Evolutionary conservation across 2,329 filamentous ascomycete species (phyloP).

Genomic region (Plenodomus tracheiphilus): DNA sequence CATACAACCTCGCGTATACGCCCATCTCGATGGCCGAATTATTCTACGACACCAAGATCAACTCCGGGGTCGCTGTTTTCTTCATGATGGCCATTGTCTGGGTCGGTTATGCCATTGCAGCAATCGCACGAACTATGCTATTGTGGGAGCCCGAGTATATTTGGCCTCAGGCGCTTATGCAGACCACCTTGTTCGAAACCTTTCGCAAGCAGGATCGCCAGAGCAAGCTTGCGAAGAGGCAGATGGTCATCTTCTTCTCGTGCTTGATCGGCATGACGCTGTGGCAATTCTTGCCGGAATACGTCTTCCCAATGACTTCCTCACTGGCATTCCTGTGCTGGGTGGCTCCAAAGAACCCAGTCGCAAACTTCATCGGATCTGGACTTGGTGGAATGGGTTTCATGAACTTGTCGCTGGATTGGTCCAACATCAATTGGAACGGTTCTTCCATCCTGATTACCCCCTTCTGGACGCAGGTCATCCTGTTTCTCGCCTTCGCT

Average conservation of each 20-base stretch:
- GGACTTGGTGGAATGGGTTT: conserved; percentile 67
- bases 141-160: conserved; percentile 62
- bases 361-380: conserved; percentile 63
- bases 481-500: conserved; percentile 59
- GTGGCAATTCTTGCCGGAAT: conserved; percentile 67
- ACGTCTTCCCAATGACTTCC: conserved; percentile 61
- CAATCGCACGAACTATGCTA: conserved; percentile 60
- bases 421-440: conserved; percentile 61
- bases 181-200: conserved; percentile 63
- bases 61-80: conserved; percentile 59
- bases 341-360: conserved; percentile 61
- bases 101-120: conserved; percentile 62
- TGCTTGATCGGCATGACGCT: conserved; percentile 57
- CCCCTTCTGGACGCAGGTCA: conserved; percentile 63
- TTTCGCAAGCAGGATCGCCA: conserved; percentile 57
- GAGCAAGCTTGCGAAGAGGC: conserved; percentile 56
- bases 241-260: conserved; percentile 62
- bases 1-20: conserved; percentile 45
- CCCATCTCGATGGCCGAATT: conserved; percentile 61
- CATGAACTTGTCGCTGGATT: conserved; percentile 62
- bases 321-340: conserved; percentile 66
- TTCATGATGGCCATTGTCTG: conserved; percentile 65
- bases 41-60: conserved; percentile 58
- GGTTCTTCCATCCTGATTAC: conserved; percentile 50
- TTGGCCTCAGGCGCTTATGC: conserved; percentile 57